Evolutionary conservation across 2,329 filamentous ascomycete genomes (phyloP).

Genomic region (Sporothrix brasiliensis): DNA sequence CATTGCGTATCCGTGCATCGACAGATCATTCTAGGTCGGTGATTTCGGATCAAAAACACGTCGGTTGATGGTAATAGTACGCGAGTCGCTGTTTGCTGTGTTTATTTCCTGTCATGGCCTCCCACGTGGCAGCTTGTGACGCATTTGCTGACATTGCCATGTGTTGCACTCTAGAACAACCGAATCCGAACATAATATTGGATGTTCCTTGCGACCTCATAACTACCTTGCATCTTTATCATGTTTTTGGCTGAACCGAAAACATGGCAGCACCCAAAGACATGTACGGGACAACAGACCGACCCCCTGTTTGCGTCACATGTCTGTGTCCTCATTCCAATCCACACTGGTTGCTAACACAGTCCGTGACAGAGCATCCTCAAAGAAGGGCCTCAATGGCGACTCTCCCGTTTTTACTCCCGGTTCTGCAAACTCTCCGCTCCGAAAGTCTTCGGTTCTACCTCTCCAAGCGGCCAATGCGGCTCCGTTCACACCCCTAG

Average conservation of each 20-base stretch:
- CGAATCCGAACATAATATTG: constrained; percentile 1
- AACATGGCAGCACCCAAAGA: constrained; percentile 33
- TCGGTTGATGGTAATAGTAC: constrained; percentile 21
- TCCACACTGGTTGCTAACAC: neutral
- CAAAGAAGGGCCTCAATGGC: constrained; percentile 84
- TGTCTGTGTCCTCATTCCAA: neutral
- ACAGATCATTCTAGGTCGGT: neutral
- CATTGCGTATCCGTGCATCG: constrained; percentile 11
- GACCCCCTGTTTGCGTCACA: neutral
- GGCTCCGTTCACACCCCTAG: constrained; percentile 79
- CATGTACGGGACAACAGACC: constrained; percentile 16
- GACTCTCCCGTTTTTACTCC: constrained; percentile 96
- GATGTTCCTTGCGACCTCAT: neutral
- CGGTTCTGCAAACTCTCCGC: constrained; percentile 46
- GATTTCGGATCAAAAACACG: neutral
- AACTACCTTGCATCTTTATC: constrained; percentile 11
- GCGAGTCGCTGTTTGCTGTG: too few species aligned
- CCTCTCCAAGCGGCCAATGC: constrained; percentile 90
- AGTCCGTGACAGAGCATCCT: constrained; percentile 36
- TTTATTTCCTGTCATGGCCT: too few species aligned
- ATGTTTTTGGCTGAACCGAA: constrained; percentile 19
- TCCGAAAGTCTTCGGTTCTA: constrained; percentile 70
- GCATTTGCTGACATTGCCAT: neutral
- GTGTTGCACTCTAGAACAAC: neutral
- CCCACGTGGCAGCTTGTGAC: neutral